Evolutionary conservation across 495 filamentous ascomycete genomes (phyloP), one percentile per base, ranked within the genome.

Genomic region (Articulospora tetracladia): DNA sequence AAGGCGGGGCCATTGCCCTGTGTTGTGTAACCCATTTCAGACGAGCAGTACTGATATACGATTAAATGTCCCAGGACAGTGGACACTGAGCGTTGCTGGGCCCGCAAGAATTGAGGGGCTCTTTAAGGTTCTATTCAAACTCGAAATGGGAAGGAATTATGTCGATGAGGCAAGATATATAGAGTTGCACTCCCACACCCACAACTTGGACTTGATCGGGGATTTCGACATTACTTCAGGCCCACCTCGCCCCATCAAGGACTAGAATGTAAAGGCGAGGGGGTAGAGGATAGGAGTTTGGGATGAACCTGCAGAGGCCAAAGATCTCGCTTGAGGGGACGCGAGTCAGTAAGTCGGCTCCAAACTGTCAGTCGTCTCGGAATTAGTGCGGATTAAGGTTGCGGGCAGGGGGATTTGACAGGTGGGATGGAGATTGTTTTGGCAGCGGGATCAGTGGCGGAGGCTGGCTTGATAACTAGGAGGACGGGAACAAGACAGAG

Each of bases 1-100:
- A 61, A 26, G 3, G 28, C 59, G n/a, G 59, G 59, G 34, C 59
- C 59, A 52, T 55, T 54, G 6, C 58, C 58, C 17, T 60, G 7
- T 6, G 27, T 49, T 22, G 39, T 48, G 15, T 59, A 59, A 17
- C 27, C 30, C 50, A 49, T 32, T 48, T 3, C 17, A 44, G 8
- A 44, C 3, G 47, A 50, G 22, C 23, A 27, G 47, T 26, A 25
- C 47, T 50, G 47, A 26, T 50, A n/a, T 50, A 50, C 20, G 47
- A 50, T 12, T 44, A 44, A n/a, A 44, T 44, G 39, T 15, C 7
- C 30, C 6, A 34, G 7, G 30, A 34, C 15, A 6, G 6, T 34
- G 6, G 6, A 34, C 15, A 34, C 30, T 34, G 30, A 7, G 30
- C 6, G 30, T 34, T 6, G 30, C 7, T 17, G 39, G 39, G n/a